Evolutionary conservation across 2,329 filamentous ascomycete genomes (phyloP).

Genomic region (Talaromyces sp.): DNA sequence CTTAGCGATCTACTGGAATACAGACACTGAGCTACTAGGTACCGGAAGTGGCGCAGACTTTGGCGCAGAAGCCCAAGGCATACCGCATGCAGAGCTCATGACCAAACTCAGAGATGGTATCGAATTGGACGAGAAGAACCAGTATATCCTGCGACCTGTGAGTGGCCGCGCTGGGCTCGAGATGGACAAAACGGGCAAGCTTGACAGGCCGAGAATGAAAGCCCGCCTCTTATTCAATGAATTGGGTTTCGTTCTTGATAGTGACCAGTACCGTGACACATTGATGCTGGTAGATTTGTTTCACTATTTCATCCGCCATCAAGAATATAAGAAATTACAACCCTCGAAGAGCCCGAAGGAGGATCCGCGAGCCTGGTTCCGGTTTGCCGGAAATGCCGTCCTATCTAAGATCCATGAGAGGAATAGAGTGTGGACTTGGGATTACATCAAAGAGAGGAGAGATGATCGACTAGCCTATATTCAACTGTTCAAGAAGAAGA

Average conservation of each 20-base stretch:
- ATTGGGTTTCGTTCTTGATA: conserved; percentile 94
- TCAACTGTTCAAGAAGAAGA: conserved; percentile 91
- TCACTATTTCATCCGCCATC: conserved; percentile 95
- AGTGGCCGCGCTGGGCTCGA: conserved; percentile 93
- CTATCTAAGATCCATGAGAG: conserved; percentile 91
- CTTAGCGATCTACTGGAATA: conserved; percentile 96
- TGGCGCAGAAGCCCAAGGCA: conserved; percentile 55
- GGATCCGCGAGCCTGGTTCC: conserved; percentile 86
- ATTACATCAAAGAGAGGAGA: conserved; percentile 84
- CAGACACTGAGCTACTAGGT: conserved; percentile 79
- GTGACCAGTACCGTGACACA: conserved; percentile 93
- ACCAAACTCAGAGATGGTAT: conserved; percentile 75
- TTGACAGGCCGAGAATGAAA: conserved; percentile 79
- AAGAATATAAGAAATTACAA: conserved; percentile 91
- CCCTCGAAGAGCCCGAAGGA: conserved; percentile 82
- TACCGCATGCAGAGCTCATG: conserved; percentile 71
- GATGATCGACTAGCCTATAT: conserved; percentile 90
- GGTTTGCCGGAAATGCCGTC: conserved; percentile 85
- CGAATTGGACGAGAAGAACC: conserved; percentile 70
- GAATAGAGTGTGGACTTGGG: conserved; percentile 94
- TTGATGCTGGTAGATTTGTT: conserved; percentile 98
- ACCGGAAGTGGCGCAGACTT: conserved; percentile 70
- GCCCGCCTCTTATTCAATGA: conserved; percentile 92
- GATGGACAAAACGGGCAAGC: conserved; percentile 84
- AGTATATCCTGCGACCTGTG: conserved; percentile 94